Base-by-base conservation (phyloP, 1,284 basidiomycete species). In the Ustilago loliicola region DNA sequence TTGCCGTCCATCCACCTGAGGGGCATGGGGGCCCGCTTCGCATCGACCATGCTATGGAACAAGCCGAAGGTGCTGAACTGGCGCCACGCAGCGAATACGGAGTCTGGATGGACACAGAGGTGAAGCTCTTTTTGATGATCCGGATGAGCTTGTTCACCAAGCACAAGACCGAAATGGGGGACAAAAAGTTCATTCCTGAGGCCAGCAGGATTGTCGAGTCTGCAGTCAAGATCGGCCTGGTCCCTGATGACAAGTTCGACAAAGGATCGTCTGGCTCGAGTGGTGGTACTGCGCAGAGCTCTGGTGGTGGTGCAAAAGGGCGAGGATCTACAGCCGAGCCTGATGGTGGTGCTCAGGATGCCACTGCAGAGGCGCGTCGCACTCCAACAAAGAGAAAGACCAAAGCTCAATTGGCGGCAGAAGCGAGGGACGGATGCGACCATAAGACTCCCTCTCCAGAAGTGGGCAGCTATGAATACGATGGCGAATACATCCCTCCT, bases 31-130 rank as follows among this genome's bases (percentile, higher is more conserved):
- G 50, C n/a, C 19, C 21, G 25, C 7, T 4, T 15, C 47, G 27
- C 47, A 27, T 13, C 13, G 47, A 29, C 42, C 6, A 2, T 21
- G 15, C 13, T 25, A 13, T 11, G 10, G 47, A 6, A 27, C 47
- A 50, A 11, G 11, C 25, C 25, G 47, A 50, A 29, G 27, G n/a
- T 3, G 47, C 47, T 21, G 47, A 29, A 27, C 25, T 50, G 2
- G n/a, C 27, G 6, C 23, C 23, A 50, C 47, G 47, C 47, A 62
- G 32, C 55, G 60, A 57, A 38, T 68, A 52, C n/a, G 47, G 25
- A 15, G n/a, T 11, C 6, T 50, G 47, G 47, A 50, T 50, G 47
- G 47, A 50, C 10, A 3, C 4, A 2, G 47, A 50, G 47, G 5
- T 50, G 23, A n/a, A 4, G 5, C 23, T 29, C 27, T 50, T 50